Evolutionary conservation across 1,284 basidiomycete species (phyloP), one percentile per base, ranked within the genome.

Genomic region (Rhodofomes roseus): DNA sequence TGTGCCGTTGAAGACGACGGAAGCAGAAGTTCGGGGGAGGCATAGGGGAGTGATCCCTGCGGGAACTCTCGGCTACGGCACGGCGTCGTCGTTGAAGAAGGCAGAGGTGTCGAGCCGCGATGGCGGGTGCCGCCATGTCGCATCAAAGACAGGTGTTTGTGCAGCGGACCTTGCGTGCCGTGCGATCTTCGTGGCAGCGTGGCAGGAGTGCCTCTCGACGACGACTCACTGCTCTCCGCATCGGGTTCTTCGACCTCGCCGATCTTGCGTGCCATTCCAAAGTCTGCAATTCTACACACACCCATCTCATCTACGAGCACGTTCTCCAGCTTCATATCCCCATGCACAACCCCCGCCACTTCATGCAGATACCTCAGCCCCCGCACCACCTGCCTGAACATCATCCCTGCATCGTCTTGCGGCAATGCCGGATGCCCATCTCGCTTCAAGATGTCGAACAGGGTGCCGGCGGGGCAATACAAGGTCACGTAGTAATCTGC

Each of bases 301-400:
- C 92, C 93, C 73, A 84, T 83, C 68, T 91, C 87, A 73, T 96
- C 94, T 59, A 95, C 87, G 55, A 99, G 83, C 52, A 98, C 88
- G 76, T 99, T 99, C 77, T 98, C 96, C 59, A 98, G 85, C 77
- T 99, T 99, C 74, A 99, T 80, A 76, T 99, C 95, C 65, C 93
- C 85, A 76, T 98, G 95, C 56, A 95, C 87, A 65, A 92, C 83
- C 18, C 82, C 77, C 25, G 86, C 89, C 52, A 85, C 82, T 62
- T 90, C 85, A 73, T 98, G 96, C 67, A 99, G 76, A 72, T 95
- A 96, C 58, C 86, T 80, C 65, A 98, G 78, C 12, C 94, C 96
- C 51, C 88, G 81, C 36, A 95, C 92, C 59, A 98, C 86, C 74
- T 97, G 95, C 53, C 89, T 84, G 72, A 98, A 96, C 81, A 95